Conservation (phyloP, 2,329 filamentous ascomycete species). For the Verticillium dahliae region DNA sequence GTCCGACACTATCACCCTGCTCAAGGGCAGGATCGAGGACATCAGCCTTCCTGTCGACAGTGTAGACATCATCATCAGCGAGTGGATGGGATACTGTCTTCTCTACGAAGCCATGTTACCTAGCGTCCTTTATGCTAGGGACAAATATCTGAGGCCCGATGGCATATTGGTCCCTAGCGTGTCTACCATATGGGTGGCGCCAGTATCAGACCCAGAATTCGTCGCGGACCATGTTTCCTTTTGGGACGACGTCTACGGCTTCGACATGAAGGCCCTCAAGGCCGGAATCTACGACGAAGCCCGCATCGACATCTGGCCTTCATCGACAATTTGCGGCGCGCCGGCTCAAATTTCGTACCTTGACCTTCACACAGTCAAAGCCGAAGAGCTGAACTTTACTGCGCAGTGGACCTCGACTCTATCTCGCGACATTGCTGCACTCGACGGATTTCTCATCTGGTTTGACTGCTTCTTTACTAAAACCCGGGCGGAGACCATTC, state of each 20-base stretch:
- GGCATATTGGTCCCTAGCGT: conserved; percentile 85
- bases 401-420: conserved; percentile 59
- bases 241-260: conserved; percentile 91
- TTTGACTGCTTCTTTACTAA: conserved; percentile 90
- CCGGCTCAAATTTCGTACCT: conserved; percentile 65
- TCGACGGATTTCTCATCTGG: conserved; percentile 90
- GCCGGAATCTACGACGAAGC: conserved; percentile 74
- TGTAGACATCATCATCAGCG: conserved; percentile 91
- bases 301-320: conserved; percentile 67
- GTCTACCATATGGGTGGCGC: conserved; percentile 75
- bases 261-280: conserved; percentile 90
- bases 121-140: conserved; percentile 80
- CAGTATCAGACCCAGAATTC: conserved; percentile 71
- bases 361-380: conserved; percentile 66
- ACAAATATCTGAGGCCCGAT: conserved; percentile 73
- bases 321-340: conserved; percentile 50
- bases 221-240: conserved; percentile 72
- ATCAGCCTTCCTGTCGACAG: conserved; percentile 68
- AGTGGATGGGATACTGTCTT: conserved; percentile 97
- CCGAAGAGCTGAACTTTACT: conserved; percentile 70
- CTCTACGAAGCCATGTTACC: conserved; percentile 96
- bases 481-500: conserved; percentile 43
- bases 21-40: conserved; percentile 84
- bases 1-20: conserved; percentile 65
- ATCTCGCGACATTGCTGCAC: conserved; percentile 52